Conservation (phyloP, 345 rosid species). For the Bruguiera parviflora region DNA sequence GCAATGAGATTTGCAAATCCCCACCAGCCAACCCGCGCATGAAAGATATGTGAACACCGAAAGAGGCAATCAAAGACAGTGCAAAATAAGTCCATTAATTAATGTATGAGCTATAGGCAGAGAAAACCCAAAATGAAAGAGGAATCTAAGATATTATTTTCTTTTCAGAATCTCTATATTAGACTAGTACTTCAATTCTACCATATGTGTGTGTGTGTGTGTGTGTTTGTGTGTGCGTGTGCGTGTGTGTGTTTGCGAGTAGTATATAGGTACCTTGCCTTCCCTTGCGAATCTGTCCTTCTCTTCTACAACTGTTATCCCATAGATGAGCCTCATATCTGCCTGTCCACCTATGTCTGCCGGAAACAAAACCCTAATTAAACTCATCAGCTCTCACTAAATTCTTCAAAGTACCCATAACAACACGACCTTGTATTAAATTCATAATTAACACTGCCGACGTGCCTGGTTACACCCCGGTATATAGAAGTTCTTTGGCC, state of each 20-base stretch:
- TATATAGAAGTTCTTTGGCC: conserved; percentile 34
- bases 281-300: conserved; percentile 87
- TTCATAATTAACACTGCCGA: too few relatives aligned
- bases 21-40: conserved; percentile 11
- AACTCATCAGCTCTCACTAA: too few relatives aligned
- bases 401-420: neutral
- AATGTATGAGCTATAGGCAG: neutral
- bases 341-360: conserved; percentile 84
- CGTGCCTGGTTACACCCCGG: conserved; percentile 32
- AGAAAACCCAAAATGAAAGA: neutral
- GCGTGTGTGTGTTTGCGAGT: neutral
- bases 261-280: conserved; percentile 48
- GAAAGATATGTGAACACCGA: conserved; percentile 12
- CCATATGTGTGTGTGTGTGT: too few relatives aligned
- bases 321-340: conserved; percentile 83
- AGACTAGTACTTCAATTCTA: too few relatives aligned
- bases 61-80: conserved; percentile 18
- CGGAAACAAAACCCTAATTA: conserved; percentile 14
- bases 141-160: too few relatives aligned
- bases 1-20: conserved; percentile 14
- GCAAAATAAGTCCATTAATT: neutral
- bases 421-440: neutral
- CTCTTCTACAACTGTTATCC: conserved; percentile 83
- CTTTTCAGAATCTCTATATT: too few relatives aligned
- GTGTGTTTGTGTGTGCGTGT: too few relatives aligned